Base-by-base conservation (phyloP, 1,284 basidiomycete species). In the Ganoderma boninense region DNA sequence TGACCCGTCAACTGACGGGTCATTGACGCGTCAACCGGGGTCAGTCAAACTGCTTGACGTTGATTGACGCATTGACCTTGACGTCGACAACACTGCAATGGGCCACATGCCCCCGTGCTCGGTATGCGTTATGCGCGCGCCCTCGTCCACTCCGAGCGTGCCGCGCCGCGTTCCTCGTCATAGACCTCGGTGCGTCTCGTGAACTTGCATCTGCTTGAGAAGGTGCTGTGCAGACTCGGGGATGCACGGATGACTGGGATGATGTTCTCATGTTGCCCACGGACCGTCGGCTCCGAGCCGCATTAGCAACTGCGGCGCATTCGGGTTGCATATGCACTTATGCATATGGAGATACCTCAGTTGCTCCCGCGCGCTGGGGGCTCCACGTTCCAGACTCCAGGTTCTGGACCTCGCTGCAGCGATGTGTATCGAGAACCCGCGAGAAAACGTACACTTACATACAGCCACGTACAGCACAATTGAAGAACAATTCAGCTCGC, bases 221-320 rank as follows among this genome's bases (percentile, higher is more conserved):
- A n/a, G 44, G 18, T 49, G 46, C 46, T 29, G 26, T 56, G 26
- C 13, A 26, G 20, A 32, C 29, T 4, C 29, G 29, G 29, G 4
- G 29, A 32, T 4, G 29, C 29, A 32, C 29, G 29, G 29, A 32
- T 32, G 29, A 32, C 29, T 32, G 29, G 29, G 29, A 32, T 32
- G 29, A 32, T 32, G 29, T 32, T 32, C 29, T 32, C 29, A 2
- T 32, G 29, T 32, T 32, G 29, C 29, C 29, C 29, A 32, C 29
- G 29, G 29, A 32, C 16, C 29, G 26, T 57, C 56, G 56, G 56
- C 18, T 20, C 56, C 56, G 56, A 64, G 64, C 35, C 38, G 38
- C 38, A 38, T 10, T 38, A 49, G 62, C 44, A 66, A 49, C 64
- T 65, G 66, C 70, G 68, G 69, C 68, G 65, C 62, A 60, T 65